Evolutionary conservation across 257 asterid species (phyloP), one percentile per base, ranked within the genome.

Genomic region (Ocimum tenuiflorum): DNA sequence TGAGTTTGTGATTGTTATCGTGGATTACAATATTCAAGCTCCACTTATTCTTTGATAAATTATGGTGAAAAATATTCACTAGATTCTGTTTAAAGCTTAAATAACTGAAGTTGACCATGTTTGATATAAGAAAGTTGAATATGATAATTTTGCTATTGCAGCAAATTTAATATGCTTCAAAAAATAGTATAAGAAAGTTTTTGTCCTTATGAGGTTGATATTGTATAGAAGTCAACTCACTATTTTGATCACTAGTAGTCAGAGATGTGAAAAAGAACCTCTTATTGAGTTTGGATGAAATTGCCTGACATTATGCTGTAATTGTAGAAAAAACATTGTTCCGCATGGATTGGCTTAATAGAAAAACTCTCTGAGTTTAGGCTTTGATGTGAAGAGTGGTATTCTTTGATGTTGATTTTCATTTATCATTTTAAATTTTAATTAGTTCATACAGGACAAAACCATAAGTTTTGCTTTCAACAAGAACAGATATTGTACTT

Each of bases 261-360:
- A 6, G 47, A 24, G 7, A 23, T 54, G 8, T 23, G 22, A 27
- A 67, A 24, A 3, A 43, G 12, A 7, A 7, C 19, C 39, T 49
- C 49, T 1, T 27, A 1, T 56, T 47, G 20, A 22, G 10, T 43
- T 22, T 45, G 13, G 24, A 39, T 9, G 1, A 7, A 35, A 36
- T 45, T 54, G 3, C 58, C 64, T 35, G 38, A 48, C 47, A 36
- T 20, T 17, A 22, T 38, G 19, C 35, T 31, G 54, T 55, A 49
- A 12, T 42, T 59, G 62, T 19, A 17, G 54, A 50, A 61, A 38
- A 62, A 39, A 52, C 45, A 55, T 55, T 67, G 35, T 51, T 62
- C 49, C 20, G 18, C 20, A 18, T 35, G 53, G 53, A 46, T 74
- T 23, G 27, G 47, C 51, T 70, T 27, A 22, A 20, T 35, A 14